Conservation (phyloP, 2,329 filamentous ascomycete genomes). For the Apiospora rasikravindrae region DNA sequence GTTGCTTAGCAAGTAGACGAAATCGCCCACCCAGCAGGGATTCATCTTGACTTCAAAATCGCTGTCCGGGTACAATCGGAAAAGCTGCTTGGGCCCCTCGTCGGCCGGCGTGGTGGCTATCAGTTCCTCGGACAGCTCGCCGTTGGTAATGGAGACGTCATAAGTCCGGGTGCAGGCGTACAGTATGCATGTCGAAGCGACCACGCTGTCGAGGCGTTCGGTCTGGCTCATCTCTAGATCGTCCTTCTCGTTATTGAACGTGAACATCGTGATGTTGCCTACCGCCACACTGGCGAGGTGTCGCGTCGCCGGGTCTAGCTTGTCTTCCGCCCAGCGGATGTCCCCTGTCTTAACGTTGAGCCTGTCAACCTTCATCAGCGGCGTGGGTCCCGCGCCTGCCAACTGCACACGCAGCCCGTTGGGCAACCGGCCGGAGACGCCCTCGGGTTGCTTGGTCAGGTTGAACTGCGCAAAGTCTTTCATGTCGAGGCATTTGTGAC, state of each 20-base stretch:
- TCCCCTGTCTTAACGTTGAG: background rate
- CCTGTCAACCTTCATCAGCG: background rate
- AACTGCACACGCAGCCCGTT: background rate
- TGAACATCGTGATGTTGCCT: background rate
- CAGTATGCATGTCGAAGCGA: constrained; percentile 9
- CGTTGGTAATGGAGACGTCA: background rate
- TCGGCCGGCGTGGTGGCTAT: background rate
- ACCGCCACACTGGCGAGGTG: background rate
- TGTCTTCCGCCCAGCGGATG: background rate
- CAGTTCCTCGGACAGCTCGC: background rate
- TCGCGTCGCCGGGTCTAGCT: background rate
- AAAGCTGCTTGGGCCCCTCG: background rate
- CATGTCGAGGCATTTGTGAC: constrained; percentile 9
- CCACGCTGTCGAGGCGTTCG: background rate
- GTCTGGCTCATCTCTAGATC: background rate
- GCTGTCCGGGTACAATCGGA: background rate
- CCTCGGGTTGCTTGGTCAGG: background rate
- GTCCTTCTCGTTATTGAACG: background rate
- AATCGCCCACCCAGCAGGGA: background rate
- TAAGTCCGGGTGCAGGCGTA: constrained; percentile 18
- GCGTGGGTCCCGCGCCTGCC: background rate
- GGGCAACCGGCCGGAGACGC: background rate
- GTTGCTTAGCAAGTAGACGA: background rate
- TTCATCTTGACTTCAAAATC: background rate
- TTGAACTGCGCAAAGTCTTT: background rate